Evolutionary conservation across 2,329 filamentous ascomycete genomes (phyloP).

Genomic region (Huntiella bhutanensis): DNA sequence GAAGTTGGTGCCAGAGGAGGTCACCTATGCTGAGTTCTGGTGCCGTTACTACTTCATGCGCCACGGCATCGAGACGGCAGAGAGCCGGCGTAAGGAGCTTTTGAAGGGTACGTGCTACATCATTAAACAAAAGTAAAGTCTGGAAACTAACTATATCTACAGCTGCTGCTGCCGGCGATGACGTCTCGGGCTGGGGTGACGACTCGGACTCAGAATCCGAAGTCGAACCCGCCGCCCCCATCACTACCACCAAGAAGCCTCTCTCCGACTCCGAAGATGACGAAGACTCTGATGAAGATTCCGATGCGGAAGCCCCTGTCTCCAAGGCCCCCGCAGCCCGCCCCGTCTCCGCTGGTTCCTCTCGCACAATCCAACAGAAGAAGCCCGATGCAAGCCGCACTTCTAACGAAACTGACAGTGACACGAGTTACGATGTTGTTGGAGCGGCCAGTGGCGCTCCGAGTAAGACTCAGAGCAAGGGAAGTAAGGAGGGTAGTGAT

Average conservation of each 20-base stretch:
- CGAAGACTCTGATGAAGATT: slow-evolving; percentile 18
- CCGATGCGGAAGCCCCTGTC: slow-evolving; percentile 11
- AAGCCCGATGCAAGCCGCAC: slow-evolving; percentile 46
- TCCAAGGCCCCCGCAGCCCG: slow-evolving; percentile 20
- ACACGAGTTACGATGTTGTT: slow-evolving; percentile 90
- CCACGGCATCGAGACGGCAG: slow-evolving; percentile 82
- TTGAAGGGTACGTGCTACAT: slow-evolving; percentile 52
- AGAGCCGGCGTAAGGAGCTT: slow-evolving; percentile 71
- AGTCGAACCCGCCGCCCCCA: background rate
- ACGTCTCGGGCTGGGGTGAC: slow-evolving; percentile 47
- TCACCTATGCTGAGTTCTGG: slow-evolving; percentile 87
- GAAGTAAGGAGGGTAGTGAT: slow-evolving; percentile 33
- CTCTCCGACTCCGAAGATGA: slow-evolving; percentile 18
- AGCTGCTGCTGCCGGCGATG: slow-evolving; percentile 54
- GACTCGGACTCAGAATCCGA: slow-evolving; percentile 39
- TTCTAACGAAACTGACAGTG: slow-evolving; percentile 81
- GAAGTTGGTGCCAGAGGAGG: slow-evolving; percentile 77
- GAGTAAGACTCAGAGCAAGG: slow-evolving; percentile 49
- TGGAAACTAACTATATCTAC: background rate
- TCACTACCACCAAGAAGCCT: slow-evolving; percentile 13
- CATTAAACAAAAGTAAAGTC: background rate
- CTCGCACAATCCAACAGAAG: slow-evolving; percentile 40
- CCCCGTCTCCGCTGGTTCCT: slow-evolving; percentile 34
- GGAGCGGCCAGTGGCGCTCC: slow-evolving; percentile 55
- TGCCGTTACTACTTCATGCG: slow-evolving; percentile 86